Conservation (phyloP, 345 rosid genomes). For the Acer yangbiense region DNA sequence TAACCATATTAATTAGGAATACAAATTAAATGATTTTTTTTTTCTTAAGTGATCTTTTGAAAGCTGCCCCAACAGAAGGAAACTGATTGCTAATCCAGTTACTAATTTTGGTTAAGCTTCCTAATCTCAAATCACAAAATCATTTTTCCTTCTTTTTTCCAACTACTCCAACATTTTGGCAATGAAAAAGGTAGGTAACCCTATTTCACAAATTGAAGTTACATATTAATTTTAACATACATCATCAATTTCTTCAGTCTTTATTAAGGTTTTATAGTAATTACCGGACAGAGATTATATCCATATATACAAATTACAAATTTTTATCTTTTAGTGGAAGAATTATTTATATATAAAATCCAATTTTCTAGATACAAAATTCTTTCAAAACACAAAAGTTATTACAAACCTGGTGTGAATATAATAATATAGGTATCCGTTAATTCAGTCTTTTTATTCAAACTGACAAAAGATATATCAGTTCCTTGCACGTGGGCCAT, state of each 20-base stretch:
- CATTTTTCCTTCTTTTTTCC: not conserved
- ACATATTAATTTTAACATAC: not conserved
- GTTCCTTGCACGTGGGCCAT: too few species aligned
- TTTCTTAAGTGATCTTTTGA: not conserved
- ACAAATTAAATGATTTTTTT: not conserved
- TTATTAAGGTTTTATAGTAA: too few species aligned
- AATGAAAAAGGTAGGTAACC: not conserved
- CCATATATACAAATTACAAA: too few species aligned
- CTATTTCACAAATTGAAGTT: not conserved
- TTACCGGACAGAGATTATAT: too few species aligned
- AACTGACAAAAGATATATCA: too few species aligned
- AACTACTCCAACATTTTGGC: not conserved
- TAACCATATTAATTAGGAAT: constrained; percentile 1
- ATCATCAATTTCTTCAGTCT: too few species aligned
- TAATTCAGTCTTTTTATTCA: too few species aligned
- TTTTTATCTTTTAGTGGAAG: too few species aligned
- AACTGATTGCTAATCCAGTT: not conserved
- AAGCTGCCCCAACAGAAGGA: not conserved
- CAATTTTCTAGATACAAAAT: too few species aligned
- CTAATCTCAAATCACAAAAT: not conserved
- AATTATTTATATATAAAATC: too few species aligned
- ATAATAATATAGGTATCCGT: too few species aligned
- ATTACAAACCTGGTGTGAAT: too few species aligned
- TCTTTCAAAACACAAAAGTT: not conserved
- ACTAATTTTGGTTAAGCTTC: not conserved